phyloP scores from a whole-genome alignment of 1,284 basidiomycete species.

The Trichosporon faecale region DNA sequence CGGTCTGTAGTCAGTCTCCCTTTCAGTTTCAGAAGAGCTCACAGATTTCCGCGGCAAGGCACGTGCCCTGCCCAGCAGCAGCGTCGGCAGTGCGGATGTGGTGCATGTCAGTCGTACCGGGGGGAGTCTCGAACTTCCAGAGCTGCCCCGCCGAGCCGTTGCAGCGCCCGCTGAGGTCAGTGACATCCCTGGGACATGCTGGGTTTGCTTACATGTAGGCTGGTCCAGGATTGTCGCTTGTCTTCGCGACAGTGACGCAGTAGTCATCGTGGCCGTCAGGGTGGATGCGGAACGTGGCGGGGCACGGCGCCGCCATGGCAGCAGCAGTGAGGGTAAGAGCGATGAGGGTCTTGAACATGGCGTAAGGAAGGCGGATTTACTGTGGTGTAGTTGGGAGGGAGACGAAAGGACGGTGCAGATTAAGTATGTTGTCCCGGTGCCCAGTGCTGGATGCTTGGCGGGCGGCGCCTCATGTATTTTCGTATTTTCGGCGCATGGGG shows the following conservation, averaged over 20 bases:
- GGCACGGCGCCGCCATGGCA: background rate
- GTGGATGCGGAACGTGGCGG: conserved; percentile 14
- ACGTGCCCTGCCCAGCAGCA: background rate
- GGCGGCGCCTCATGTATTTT: background rate
- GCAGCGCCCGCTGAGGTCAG: background rate
- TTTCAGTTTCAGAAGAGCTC: background rate
- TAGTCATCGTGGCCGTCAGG: conserved; percentile 12
- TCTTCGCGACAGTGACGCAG: conserved; percentile 13
- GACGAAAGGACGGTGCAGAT: background rate
- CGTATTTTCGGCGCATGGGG: background rate
- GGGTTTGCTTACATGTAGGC: background rate
- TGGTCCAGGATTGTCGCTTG: background rate
- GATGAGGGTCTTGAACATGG: conserved; percentile 4
- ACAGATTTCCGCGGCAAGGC: conserved; percentile 16
- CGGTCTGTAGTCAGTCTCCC: background rate
- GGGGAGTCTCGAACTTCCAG: conserved; percentile 6
- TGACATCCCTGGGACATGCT: too few species aligned
- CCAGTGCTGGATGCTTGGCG: background rate
- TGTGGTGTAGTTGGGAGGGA: background rate
- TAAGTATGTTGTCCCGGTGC: background rate
- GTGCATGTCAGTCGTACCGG: background rate
- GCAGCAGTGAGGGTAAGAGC: background rate
- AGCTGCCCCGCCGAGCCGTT: conserved; percentile 12
- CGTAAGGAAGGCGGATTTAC: background rate
- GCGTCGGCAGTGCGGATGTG: conserved; percentile 12